These are phyloP conservation scores for Flaveria bidentis DNA, from an alignment of 129 eudicot genomes.

Conservation along the genomic window DNA sequence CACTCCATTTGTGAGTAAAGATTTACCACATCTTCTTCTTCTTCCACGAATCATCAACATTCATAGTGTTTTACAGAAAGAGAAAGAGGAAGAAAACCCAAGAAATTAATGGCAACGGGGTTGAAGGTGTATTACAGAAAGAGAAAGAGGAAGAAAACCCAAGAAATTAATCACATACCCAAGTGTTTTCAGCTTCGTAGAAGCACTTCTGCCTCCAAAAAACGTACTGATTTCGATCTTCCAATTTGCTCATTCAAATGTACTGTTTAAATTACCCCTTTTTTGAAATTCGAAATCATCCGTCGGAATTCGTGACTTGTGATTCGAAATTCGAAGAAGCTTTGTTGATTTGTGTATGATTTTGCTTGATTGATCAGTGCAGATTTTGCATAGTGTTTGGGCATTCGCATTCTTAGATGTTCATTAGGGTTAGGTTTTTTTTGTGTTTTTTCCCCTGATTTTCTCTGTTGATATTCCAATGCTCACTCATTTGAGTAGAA, in stretches of 20 bases:
- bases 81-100: neutral
- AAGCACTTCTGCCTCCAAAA: slow-evolving; percentile 35
- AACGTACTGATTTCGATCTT: slow-evolving; percentile 33
- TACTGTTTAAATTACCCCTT: slow-evolving; percentile 6
- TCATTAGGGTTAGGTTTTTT: slow-evolving; percentile 20
- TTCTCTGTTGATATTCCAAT: neutral
- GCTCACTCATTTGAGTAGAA: neutral
- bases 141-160: slow-evolving; percentile 1
- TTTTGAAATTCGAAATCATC: neutral
- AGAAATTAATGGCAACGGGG: slow-evolving; percentile 40
- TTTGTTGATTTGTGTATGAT: slow-evolving; percentile 23
- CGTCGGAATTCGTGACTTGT: slow-evolving; percentile 7
- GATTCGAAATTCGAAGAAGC: slow-evolving; percentile 19
- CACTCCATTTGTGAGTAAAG: no score
- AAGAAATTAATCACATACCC: slow-evolving; percentile 39
- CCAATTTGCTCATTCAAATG: slow-evolving; percentile 34
- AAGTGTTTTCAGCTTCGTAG: slow-evolving; percentile 46
- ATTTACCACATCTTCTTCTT: neutral
- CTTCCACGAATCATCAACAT: neutral
- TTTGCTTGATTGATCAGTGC: slow-evolving; percentile 17
- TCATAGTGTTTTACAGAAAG: slow-evolving; percentile 34
- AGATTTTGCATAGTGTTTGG: neutral
- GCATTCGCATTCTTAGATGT: neutral
- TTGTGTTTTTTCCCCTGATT: neutral
- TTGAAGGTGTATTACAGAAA: slow-evolving; percentile 37